Evolutionary conservation across 2,329 filamentous ascomycete genomes (phyloP).

Genomic region (Aspergillus ibericus): DNA sequence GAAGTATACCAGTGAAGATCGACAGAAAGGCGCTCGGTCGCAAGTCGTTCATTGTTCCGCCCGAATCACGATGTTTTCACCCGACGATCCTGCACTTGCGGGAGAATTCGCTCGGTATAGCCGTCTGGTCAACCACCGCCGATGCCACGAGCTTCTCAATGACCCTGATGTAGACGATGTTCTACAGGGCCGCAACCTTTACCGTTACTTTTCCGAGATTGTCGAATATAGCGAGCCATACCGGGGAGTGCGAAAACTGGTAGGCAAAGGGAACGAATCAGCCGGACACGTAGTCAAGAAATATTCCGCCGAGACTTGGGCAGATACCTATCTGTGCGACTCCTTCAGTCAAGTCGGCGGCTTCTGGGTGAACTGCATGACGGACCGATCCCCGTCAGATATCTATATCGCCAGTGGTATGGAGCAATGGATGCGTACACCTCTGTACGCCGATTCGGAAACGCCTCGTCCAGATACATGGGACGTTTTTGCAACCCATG

Average conservation of each 20-base stretch:
- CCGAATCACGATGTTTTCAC: conserved; percentile 9
- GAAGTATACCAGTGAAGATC: conserved; percentile 11
- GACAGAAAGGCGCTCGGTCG: not conserved
- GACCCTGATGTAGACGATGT: conserved; percentile 22
- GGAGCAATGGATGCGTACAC: conserved; percentile 31
- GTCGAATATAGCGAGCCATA: conserved; percentile 20
- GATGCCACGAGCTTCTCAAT: conserved; percentile 19
- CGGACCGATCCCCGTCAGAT: conserved; percentile 20
- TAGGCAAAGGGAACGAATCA: conserved; percentile 22
- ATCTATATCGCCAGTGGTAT: conserved; percentile 35
- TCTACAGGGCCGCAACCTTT: conserved; percentile 23
- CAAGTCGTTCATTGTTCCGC: conserved; percentile 16
- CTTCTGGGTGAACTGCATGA: conserved; percentile 42
- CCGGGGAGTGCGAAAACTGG: conserved; percentile 20
- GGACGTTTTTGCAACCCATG: conserved; percentile 32
- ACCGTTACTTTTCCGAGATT: conserved; percentile 19
- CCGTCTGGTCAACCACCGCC: conserved; percentile 16
- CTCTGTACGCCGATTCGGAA: conserved; percentile 12
- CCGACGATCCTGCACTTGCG: not conserved
- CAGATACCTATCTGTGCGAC: conserved; percentile 30
- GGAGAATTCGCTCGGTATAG: conserved; percentile 17
- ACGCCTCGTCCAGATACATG: conserved; percentile 18
- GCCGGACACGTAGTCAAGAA: conserved; percentile 24
- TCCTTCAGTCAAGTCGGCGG: conserved; percentile 39
- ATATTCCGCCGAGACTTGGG: conserved; percentile 22